phyloP scores from a whole-genome alignment of 345 rosid species.

The Gossypium thurberi region DNA sequence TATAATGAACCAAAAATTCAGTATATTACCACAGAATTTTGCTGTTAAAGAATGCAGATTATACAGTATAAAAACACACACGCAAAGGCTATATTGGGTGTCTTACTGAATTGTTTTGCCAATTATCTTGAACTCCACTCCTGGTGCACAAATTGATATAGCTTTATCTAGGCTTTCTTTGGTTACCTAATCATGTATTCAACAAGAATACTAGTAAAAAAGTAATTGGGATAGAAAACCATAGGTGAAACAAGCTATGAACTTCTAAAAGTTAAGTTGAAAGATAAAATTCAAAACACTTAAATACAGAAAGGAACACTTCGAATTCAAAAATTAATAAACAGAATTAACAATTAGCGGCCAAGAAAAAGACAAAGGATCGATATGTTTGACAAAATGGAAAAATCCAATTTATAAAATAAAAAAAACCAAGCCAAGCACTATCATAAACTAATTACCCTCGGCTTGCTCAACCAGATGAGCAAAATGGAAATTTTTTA shows the following conservation, averaged over 20 bases:
- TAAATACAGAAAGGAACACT: background rate
- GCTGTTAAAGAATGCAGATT: background rate
- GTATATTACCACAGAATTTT: background rate
- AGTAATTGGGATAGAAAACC: background rate
- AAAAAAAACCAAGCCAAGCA: background rate
- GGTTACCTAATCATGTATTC: slow-evolving; percentile 51
- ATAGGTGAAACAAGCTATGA: background rate
- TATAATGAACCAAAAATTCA: background rate
- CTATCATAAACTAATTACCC: background rate
- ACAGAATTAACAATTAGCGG: background rate
- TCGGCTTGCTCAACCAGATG: background rate
- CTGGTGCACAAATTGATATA: slow-evolving; percentile 78
- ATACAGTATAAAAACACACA: background rate
- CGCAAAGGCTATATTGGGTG: slow-evolving; percentile 7
- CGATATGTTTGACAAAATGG: background rate
- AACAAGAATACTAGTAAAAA: slow-evolving; percentile 14
- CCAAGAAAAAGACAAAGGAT: background rate
- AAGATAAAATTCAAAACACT: background rate
- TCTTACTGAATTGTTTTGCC: slow-evolving; percentile 87
- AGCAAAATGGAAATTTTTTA: background rate
- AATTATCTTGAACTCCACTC: slow-evolving; percentile 70
- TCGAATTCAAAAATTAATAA: background rate
- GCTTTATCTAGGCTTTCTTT: slow-evolving; percentile 77
- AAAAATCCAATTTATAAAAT: background rate
- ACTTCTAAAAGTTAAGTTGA: slow-evolving; percentile 2